A percentile compares a stretch with the other conserved stretches of the same genome.
Conservation (phyloP, 768 basidiomycete species). For the Serendipita indica region DNA sequence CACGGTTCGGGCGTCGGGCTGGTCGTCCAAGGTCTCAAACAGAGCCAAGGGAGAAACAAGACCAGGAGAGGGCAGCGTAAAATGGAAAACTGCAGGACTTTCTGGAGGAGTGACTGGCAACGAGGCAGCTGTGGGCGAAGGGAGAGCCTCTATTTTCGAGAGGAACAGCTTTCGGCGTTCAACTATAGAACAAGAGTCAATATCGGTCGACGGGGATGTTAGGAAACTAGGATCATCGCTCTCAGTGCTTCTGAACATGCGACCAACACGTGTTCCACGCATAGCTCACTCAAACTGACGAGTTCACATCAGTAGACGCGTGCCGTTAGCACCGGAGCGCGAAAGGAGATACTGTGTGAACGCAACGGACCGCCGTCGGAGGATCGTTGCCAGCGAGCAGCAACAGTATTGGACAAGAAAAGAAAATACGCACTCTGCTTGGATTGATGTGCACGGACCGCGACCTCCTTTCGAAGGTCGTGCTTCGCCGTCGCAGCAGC, state of each 20-base stretch:
- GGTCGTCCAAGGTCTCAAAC: conserved; percentile 33
- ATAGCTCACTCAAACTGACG: too few relatives aligned
- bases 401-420: neutral
- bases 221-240: conserved; percentile 1
- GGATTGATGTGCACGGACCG: conserved; percentile 52
- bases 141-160: conserved; percentile 54
- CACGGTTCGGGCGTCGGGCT: conserved; percentile 23
- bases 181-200: conserved; percentile 35
- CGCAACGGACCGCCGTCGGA: neutral
- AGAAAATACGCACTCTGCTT: conserved; percentile 46
- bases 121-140: conserved; percentile 41
- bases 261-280: too few relatives aligned
- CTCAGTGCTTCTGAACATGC: neutral
- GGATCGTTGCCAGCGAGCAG: neutral
- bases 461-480: conserved; percentile 61
- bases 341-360: neutral
- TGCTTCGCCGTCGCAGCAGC: conserved; percentile 15
- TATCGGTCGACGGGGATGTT: neutral
- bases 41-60: conserved; percentile 46
- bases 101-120: conserved; percentile 53
- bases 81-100: conserved; percentile 55
- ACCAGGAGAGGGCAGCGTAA: conserved; percentile 52
- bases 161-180: conserved; percentile 64
- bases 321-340: neutral
- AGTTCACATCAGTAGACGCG: neutral